Percentiles rank a stretch among this genome's conserved stretches.
Conservation (phyloP, 2,329 filamentous ascomycete species). For the Penicillium sp. region DNA sequence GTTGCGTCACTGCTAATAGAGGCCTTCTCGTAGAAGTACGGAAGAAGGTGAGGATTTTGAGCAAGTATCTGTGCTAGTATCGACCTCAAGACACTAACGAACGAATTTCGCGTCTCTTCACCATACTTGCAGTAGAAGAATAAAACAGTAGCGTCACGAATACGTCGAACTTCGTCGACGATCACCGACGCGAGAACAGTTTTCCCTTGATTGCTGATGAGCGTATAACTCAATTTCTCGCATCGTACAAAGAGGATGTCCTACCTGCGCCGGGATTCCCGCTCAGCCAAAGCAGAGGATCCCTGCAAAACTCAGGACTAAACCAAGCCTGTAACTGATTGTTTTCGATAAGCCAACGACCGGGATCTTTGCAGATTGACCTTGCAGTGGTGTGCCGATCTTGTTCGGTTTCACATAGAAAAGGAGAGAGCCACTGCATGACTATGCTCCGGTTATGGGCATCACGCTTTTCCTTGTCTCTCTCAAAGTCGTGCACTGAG, state of each 20-base stretch:
- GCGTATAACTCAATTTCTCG: neutral
- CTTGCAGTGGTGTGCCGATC: neutral
- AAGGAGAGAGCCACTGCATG: neutral
- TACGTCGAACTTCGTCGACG: neutral
- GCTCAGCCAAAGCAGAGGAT: neutral
- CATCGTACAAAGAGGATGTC: neutral
- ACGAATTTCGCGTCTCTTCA: neutral
- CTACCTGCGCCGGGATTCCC: neutral
- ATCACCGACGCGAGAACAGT: neutral
- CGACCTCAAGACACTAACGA: neutral
- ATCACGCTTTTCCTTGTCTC: neutral
- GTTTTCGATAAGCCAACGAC: neutral
- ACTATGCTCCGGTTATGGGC: neutral
- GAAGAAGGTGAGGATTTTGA: neutral
- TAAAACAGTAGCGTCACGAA: neutral
- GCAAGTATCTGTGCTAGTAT: neutral
- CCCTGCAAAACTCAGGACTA: neutral
- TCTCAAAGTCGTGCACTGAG: neutral
- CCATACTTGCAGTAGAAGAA: neutral
- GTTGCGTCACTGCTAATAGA: neutral
- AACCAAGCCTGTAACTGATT: neutral
- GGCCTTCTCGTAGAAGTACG: neutral
- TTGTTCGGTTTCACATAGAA: neutral
- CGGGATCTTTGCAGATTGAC: neutral
- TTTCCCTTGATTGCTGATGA: neutral